phyloP scores from a whole-genome alignment of 2,329 filamentous ascomycete species.

The Grosmannia serpens region DNA sequence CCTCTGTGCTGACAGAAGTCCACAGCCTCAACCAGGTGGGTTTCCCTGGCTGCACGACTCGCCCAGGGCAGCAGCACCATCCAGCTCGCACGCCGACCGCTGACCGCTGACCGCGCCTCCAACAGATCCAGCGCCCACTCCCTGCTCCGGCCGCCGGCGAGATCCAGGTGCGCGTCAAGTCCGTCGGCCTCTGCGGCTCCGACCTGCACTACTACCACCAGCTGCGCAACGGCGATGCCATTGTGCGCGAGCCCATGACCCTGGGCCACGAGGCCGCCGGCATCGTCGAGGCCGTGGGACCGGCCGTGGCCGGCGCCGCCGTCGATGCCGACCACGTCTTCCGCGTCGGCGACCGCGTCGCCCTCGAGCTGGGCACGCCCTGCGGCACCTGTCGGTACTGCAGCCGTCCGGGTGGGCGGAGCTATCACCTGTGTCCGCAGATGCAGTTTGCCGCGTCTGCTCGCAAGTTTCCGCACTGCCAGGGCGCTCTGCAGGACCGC shows the following conservation, averaged over 20 bases:
- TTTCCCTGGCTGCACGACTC: background rate
- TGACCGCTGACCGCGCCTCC: background rate
- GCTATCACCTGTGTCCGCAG: conserved; percentile 24
- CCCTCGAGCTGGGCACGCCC: conserved; percentile 54
- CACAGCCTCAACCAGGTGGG: conserved; percentile 1
- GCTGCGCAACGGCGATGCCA: conserved; percentile 42
- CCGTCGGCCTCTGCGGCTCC: conserved; percentile 54
- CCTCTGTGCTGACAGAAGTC: conserved; percentile 3
- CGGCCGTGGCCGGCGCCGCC: conserved; percentile 36
- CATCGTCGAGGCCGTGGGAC: conserved; percentile 45
- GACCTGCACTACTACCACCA: conserved; percentile 36
- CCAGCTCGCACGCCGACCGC: too few species aligned
- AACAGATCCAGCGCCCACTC: conserved; percentile 19
- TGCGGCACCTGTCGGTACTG: conserved; percentile 33
- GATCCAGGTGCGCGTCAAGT: conserved; percentile 46
- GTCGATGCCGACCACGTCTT: background rate
- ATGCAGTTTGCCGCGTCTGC: conserved; percentile 22
- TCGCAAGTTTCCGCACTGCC: conserved; percentile 18
- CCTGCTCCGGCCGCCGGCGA: conserved; percentile 39
- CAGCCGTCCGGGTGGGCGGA: conserved; percentile 21
- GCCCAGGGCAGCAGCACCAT: too few species aligned
- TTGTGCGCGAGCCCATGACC: conserved; percentile 37
- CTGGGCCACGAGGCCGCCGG: conserved; percentile 57
- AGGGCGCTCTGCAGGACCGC: conserved; percentile 21
- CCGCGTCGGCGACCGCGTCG: conserved; percentile 46